Evolutionary conservation across 176 grass and related monocot species (phyloP).

Genomic region (Phragmites australis): DNA sequence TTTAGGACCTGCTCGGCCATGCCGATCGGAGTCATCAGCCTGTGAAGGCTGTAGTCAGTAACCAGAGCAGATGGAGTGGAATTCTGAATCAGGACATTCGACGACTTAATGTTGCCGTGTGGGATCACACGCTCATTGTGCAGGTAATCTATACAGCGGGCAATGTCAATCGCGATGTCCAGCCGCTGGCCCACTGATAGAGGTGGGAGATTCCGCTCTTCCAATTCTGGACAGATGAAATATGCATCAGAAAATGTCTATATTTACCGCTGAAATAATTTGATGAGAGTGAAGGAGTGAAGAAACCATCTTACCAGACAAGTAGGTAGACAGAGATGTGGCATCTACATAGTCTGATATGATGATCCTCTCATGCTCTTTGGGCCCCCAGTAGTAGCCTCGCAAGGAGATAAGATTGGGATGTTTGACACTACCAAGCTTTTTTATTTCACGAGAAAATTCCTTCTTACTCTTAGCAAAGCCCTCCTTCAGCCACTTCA

Average conservation of each 20-base stretch:
- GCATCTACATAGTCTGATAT: slow-evolving; percentile 82
- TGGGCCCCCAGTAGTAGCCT: slow-evolving; percentile 92
- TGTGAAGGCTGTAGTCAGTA: slow-evolving; percentile 75
- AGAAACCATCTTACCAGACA: slow-evolving; percentile 62
- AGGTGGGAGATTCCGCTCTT: slow-evolving; percentile 57
- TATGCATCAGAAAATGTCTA: slow-evolving; percentile 29
- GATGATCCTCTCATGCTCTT: slow-evolving; percentile 87
- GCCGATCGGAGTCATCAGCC: slow-evolving; percentile 69
- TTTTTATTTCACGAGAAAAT: slow-evolving; percentile 90
- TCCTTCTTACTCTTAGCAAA: slow-evolving; percentile 90
- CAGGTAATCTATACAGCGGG: slow-evolving; percentile 71
- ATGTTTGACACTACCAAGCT: slow-evolving; percentile 77
- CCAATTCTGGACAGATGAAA: slow-evolving; percentile 53
- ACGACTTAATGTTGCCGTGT: slow-evolving; percentile 85
- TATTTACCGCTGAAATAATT: background rate
- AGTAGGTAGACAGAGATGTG: slow-evolving; percentile 63
- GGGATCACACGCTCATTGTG: slow-evolving; percentile 83
- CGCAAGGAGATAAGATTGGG: slow-evolving; percentile 67
- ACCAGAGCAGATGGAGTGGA: slow-evolving; percentile 49
- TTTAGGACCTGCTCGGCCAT: slow-evolving; percentile 79
- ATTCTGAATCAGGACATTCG: slow-evolving; percentile 71
- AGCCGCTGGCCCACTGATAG: slow-evolving; percentile 61
- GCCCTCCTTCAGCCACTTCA: slow-evolving; percentile 95
- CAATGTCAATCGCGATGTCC: slow-evolving; percentile 53
- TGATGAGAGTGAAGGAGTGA: background rate